A percentile compares a stretch with the other conserved stretches of the same genome.
These are phyloP conservation scores for Dispira simplex DNA, from an alignment of 192 early-diverging fungal species.

Conservation along the genomic window DNA sequence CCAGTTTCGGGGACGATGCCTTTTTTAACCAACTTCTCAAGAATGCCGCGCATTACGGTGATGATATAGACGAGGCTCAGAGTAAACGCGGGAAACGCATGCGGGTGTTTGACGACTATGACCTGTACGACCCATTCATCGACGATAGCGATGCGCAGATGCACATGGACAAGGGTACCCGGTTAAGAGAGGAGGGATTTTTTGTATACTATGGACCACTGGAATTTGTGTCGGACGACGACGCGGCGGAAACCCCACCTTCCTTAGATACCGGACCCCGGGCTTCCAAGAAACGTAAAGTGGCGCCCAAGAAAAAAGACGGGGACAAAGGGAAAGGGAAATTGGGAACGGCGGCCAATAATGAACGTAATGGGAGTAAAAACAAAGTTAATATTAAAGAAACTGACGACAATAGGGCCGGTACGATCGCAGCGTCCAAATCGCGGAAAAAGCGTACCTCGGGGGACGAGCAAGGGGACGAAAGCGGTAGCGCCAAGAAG, in stretches of 20 bases:
- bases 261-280: background rate
- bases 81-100: background rate
- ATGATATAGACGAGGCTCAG: background rate
- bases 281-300: background rate
- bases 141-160: slow-evolving; percentile 7
- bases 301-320: background rate
- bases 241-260: background rate
- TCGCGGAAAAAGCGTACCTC: background rate
- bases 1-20: slow-evolving; percentile 6
- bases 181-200: slow-evolving; percentile 3
- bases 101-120: background rate
- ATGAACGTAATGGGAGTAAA: background rate
- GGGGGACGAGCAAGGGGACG: background rate
- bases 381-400: background rate
- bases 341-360: background rate
- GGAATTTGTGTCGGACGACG: background rate
- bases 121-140: slow-evolving; percentile 10
- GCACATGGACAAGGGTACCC: background rate
- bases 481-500: background rate
- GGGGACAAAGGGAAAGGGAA: background rate
- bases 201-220: slow-evolving; percentile 5
- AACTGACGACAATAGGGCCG: background rate
- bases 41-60: background rate
- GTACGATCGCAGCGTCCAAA: background rate
- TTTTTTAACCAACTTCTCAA: slow-evolving; percentile 2